Evolutionary conservation across 495 filamentous ascomycete species (phyloP), one percentile per base, ranked within the genome.

Genomic region (Pyrenula massariospora): DNA sequence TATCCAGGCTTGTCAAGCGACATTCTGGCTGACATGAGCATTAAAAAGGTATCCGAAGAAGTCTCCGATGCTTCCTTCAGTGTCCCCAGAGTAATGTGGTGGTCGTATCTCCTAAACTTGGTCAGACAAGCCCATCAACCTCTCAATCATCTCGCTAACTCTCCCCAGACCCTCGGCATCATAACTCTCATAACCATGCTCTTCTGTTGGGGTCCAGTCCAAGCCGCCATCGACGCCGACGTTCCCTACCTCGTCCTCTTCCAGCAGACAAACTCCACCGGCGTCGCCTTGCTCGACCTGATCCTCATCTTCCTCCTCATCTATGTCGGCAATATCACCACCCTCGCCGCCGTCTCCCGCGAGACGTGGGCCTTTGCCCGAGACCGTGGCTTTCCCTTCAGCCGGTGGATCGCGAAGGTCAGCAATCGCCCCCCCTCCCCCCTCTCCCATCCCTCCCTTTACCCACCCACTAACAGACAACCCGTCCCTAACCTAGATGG

Each of bases 311-410:
- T 73, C 20, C 55, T 75, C 10, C 60, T 74, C 19, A 68, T 66
- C 24, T 62, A 61, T 58, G 61, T 62, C 22, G 65, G 66, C 31
- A 62, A 65, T 15, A 64, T 70, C 24, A 73, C 70, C 20, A 63
- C 69, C 12, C 62, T 74, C 0, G 70, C 76, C 10, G 71, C 74
- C 1, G 66, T 75, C 24, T 81, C 78, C 10, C 71, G 80, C 25
- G 77, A 78, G 59, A 62, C 66, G 21, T 81, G 79, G 79, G 72
- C 73, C 2, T 81, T 83, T 54, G 72, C 76, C 1, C 64, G 78
- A 12, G 78, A 82, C 55, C 57, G 66, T 19, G 78, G 74, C 11
- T 56, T 77, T 21, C 75, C 77, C 0, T 74, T 68, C 54, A 70
- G 70, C 50, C 62, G 53, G 19, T 71, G 61, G 48, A 47, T 76